A percentile compares a stretch with the other conserved stretches of the same genome.
Evolutionary conservation across 2,329 filamentous ascomycete species (phyloP).

Genomic region (Fusarium miscanthi): DNA sequence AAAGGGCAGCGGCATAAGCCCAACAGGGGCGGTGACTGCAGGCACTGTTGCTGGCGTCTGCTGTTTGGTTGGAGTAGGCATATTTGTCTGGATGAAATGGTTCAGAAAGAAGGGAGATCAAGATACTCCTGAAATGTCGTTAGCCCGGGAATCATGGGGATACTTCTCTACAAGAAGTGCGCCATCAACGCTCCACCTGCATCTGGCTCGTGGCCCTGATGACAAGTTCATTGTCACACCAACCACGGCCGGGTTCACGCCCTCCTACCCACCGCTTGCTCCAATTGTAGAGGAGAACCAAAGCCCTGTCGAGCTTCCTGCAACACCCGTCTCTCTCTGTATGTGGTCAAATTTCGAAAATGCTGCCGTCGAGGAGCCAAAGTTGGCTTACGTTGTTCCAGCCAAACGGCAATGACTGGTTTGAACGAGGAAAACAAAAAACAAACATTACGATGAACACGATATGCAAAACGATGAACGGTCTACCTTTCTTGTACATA

Average conservation of each 20-base stretch:
- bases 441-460: constrained; percentile 20
- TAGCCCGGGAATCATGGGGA: constrained; percentile 33
- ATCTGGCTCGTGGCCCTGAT: constrained; percentile 38
- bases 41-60: constrained; percentile 42
- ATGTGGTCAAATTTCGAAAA: constrained; percentile 44
- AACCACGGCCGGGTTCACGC: constrained; percentile 37
- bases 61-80: constrained; percentile 34
- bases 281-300: constrained; percentile 2
- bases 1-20: constrained; percentile 10
- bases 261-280: constrained; percentile 14
- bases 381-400: constrained; percentile 43
- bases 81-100: constrained; percentile 45
- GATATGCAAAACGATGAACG: constrained; percentile 27
- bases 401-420: constrained; percentile 13
- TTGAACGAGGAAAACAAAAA: not conserved
- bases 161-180: constrained; percentile 34
- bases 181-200: constrained; percentile 33
- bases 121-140: constrained; percentile 6
- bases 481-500: constrained; percentile 20
- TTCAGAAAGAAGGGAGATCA: constrained; percentile 32
- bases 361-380: constrained; percentile 43
- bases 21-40: constrained; percentile 39
- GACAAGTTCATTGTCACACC: constrained; percentile 45
- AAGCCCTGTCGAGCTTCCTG: constrained; percentile 42
- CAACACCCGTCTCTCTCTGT: constrained; percentile 45